A percentile compares a stretch with the other conserved stretches of the same genome.
Conservation (phyloP, 2,329 filamentous ascomycete genomes). For the Botryotinia globosa region DNA sequence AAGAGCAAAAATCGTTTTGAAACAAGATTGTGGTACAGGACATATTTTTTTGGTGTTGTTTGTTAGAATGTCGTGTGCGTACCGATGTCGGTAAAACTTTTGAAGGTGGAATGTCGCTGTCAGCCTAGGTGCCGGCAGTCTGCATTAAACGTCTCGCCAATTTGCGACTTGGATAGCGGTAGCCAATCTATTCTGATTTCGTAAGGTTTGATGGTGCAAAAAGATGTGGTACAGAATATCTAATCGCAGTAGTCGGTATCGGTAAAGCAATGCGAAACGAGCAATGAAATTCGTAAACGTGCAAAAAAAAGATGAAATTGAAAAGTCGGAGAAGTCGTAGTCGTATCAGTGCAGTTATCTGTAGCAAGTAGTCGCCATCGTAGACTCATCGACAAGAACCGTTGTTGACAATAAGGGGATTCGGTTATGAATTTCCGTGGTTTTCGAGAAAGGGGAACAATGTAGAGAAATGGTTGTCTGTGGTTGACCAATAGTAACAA, state of each 20-base stretch:
- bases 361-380: not conserved
- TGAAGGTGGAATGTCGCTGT: not conserved
- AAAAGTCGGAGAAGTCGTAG: not conserved
- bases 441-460: not conserved
- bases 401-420: not conserved
- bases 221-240: not conserved
- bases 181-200: not conserved
- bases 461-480: not conserved
- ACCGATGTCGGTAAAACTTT: not conserved
- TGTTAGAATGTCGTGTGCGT: not conserved
- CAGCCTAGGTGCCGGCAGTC: not conserved
- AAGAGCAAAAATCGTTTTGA: not conserved
- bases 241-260: not conserved
- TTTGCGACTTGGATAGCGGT: not conserved
- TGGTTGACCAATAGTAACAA: slow-evolving; percentile 13
- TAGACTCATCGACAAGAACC: not conserved
- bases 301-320: not conserved
- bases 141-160: not conserved
- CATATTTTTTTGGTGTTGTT: not conserved
- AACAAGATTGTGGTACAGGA: slow-evolving; percentile 5
- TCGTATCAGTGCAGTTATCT: not conserved
- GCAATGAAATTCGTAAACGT: slow-evolving; percentile 7
- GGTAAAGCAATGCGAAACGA: not conserved
- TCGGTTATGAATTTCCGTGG: not conserved
- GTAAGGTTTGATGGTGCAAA: not conserved